Evolutionary conservation across 2,329 filamentous ascomycete genomes (phyloP), one percentile per base, ranked within the genome.

Genomic region (Helicocarpus griseus): DNA sequence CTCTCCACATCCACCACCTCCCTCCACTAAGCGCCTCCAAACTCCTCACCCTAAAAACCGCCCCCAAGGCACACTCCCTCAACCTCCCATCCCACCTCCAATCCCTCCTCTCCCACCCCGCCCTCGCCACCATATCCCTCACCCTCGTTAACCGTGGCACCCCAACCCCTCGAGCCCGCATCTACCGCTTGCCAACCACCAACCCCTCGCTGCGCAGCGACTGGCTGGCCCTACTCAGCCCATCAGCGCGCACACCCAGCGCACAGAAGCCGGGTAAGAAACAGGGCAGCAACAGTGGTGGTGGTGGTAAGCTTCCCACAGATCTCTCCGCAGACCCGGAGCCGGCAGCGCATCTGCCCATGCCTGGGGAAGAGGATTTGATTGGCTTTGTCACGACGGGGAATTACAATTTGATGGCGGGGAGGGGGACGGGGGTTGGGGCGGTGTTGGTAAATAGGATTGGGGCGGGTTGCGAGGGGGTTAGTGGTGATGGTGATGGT

Each of bases 341-440:
- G 63, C 3, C 60, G 63, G 11, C 73, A 67, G 54, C 65, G 64
- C 48, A 69, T 63, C 63, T 72, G 4, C 67, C 82, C 0, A 81
- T 89, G n/a, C 91, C 91, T 0, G 75, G 76, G 8, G 82, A 82
- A 55, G 75, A 79, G 21, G 87, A 96, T 64, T 74, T 97, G 11
- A 80, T 97, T 48, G 93, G 93, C 0, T 98, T 95, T 65, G 83
- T 96, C 22, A 96, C 89, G 2, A 86, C 85, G 1, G 93, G 91
- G 0, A 85, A 87, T 48, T 95, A 85, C 65, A 89, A 85, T 61
- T 77, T 97, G 1, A 79, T 81, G 2, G 81, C 86, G 57, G 93
- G 91, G 0, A 79, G 77, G 57, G 87, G 85, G 0, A 82, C 82
- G 14, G 91, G 83, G 0, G 76, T 97, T 53, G 93, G 86, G 0